Base-by-base conservation (phyloP, 768 basidiomycete genomes). In the Naematelia aurantialba region DNA sequence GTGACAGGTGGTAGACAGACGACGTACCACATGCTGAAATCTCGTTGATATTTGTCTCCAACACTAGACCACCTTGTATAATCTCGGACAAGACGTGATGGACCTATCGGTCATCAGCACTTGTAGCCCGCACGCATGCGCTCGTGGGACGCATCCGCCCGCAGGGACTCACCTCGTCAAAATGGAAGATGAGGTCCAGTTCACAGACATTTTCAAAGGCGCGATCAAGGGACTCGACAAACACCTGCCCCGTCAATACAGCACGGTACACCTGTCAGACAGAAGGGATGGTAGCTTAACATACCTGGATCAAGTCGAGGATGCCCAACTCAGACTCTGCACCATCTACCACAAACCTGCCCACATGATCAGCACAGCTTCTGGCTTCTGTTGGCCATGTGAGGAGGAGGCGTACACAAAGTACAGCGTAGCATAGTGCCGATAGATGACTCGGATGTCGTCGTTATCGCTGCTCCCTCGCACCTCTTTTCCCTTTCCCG, bases 131-230 rank as follows among this genome's bases (percentile, higher is more conserved):
- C n/a, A 0, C 30, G 2, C 39, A 8, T 39, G 34, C 17, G 8
- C 34, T 39, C n/a, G n/a, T n/a, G n/a, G n/a, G n/a, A n/a, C n/a
- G n/a, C n/a, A n/a, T 22, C 1, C 1, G 44, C 5, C 21, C 12
- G 1, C 5, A 29, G 4, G 27, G 26, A 61, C 82, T 29, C 66
- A 90, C 93, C 82, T 98, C 92, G 76, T 98, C 96, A 70, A 97
- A 99, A 76, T 97, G 93, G 77, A 98, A 99, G 52, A 99, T 93
- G 12, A 99, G 82, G 76, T 99, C 96, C 46, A 99, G 81, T 77
- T 99, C 96, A 78, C 96, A 98, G 0, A 99, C 96, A 70, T 97
- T 98, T 80, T 96, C 91, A 73, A 98, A 99, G 14, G 91, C 86
- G 34, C 91, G 82, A 78, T 99, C 96, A 31, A 99, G 82, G 2